A percentile compares a stretch with the other conserved stretches of the same genome.
Evolutionary conservation across 805 yeast genomes (phyloP).

Genomic region (Teunomyces stri): DNA sequence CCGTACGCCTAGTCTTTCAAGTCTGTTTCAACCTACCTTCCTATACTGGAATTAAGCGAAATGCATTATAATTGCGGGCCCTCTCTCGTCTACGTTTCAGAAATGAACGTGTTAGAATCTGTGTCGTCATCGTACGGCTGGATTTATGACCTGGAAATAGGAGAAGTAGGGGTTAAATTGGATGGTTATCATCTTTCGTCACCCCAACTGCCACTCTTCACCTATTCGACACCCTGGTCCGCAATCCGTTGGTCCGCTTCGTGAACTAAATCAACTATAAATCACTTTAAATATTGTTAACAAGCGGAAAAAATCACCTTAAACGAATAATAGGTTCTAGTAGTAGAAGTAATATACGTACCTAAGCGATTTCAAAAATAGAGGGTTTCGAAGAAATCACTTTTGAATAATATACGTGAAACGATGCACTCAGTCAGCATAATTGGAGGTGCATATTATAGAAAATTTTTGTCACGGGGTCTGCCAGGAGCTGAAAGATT

Average conservation of each 20-base stretch:
- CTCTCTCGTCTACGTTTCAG: background rate
- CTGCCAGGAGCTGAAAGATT: background rate
- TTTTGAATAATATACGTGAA: background rate
- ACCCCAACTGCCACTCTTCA: background rate
- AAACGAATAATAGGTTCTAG: background rate
- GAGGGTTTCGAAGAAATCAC: background rate
- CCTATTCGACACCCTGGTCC: background rate
- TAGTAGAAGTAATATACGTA: background rate
- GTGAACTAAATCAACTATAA: background rate
- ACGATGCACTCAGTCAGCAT: conserved; percentile 3
- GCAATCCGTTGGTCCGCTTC: background rate
- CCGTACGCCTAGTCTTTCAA: background rate
- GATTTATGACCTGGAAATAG: background rate
- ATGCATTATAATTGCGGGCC: background rate
- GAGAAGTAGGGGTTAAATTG: background rate
- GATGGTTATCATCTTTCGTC: background rate
- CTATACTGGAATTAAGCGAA: background rate
- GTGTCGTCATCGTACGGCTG: background rate
- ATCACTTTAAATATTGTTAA: background rate
- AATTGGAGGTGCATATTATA: conserved; percentile 1
- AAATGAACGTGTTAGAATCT: background rate
- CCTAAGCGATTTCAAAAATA: background rate
- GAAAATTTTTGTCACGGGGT: background rate
- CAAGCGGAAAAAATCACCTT: background rate
- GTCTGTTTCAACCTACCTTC: background rate